Evolutionary conservation across 305 asterid genomes (phyloP), one percentile per base, ranked within the genome.

Genomic region (Petunia hybrid): DNA sequence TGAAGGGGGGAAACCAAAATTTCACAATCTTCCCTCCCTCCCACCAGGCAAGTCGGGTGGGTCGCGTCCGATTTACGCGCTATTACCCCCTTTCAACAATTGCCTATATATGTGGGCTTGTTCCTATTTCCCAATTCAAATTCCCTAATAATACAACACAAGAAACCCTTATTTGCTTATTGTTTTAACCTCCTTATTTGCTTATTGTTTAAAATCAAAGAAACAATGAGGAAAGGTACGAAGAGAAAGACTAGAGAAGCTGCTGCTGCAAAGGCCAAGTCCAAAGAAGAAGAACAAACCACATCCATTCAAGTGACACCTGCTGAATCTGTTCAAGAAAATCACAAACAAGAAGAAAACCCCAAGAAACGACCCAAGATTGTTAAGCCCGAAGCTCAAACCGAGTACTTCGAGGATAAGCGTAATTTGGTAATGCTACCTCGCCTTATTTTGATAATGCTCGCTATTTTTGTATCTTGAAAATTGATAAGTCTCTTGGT

Each of bases 331-430:
- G 81, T 83, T 66, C 13, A 67, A 8, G 12, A 67, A 14, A 14
- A 46, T 16, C 43, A 22, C 53, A 46, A 64, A 55, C 10, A 53
- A 62, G 77, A 73, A 40, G 51, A 53, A 43, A 79, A 8, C 46
- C 48, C 69, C 2, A 73, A 45, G 51, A 86, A 79, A 53, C 16
- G 81, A 63, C 6, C 13, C 6, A 46, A 43, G 14, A 48, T 86
- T 83, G 82, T 48, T 53, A 87, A 78, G 75, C 88, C 75, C 31
- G 80, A 85, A 61, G 88, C 85, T 82, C 92, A 92, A 90, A 53
- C 93, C 0, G 94, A 94, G 88, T 92, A 90, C 86, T 91, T 94
- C 66, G 83, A 86, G 0, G 98, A 94, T 57, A 85, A 85, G 89
- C 92, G 98, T 45, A 89, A 90, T 86, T 85, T 94, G 93, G 98